Conservation (phyloP, 768 basidiomycete species). For the Trametes gibbosa region DNA sequence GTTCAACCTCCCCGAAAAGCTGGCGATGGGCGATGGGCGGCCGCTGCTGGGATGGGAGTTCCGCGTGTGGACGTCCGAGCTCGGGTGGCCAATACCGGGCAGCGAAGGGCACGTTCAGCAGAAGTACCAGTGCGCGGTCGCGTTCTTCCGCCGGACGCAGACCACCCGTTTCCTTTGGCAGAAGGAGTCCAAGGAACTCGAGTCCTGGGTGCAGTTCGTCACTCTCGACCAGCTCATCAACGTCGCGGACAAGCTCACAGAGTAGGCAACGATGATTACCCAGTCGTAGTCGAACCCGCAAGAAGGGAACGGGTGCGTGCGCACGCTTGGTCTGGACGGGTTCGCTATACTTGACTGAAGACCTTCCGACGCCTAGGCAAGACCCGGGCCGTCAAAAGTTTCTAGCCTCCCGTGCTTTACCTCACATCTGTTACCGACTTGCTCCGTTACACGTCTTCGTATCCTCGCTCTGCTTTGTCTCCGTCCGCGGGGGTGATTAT, state of each 20-base stretch:
- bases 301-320: background rate
- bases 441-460: background rate
- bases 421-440: background rate
- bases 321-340: background rate
- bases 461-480: background rate
- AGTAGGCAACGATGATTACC: constrained; percentile 31
- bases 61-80: constrained; percentile 69
- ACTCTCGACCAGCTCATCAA: constrained; percentile 80
- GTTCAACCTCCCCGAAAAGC: constrained; percentile 67
- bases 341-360: background rate
- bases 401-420: background rate
- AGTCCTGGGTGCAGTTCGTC: constrained; percentile 82
- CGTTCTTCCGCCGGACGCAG: constrained; percentile 68
- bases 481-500: background rate
- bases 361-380: background rate
- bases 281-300: background rate
- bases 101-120: constrained; percentile 56
- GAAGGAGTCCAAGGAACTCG: constrained; percentile 60
- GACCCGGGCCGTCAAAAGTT: background rate
- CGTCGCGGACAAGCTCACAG: constrained; percentile 71
- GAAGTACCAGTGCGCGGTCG: constrained; percentile 72
- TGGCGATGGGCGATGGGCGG: constrained; percentile 64
- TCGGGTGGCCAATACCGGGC: constrained; percentile 57
- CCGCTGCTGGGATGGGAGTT: constrained; percentile 84
- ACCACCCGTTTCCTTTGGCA: constrained; percentile 74